Evolutionary conservation across 805 yeast genomes (phyloP).

Genomic region (Ogataea paraovalis): DNA sequence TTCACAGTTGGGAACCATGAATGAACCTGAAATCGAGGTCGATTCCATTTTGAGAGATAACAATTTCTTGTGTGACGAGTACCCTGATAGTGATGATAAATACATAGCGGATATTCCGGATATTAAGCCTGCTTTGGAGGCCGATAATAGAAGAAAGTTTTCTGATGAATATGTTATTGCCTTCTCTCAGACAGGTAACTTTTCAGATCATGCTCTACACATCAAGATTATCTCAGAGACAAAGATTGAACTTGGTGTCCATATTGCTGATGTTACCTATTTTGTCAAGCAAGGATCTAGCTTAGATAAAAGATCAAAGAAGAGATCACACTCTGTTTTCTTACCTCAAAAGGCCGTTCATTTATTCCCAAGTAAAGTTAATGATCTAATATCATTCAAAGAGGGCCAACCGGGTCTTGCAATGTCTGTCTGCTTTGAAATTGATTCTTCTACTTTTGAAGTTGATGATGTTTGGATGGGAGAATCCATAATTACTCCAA

Average conservation of each 20-base stretch:
- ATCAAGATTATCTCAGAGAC: conserved; percentile 59
- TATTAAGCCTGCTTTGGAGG: conserved; percentile 29
- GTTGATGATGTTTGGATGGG: conserved; percentile 73
- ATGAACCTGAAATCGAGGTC: conserved; percentile 72
- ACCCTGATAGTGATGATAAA: conserved; percentile 41
- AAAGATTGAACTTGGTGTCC: conserved; percentile 79
- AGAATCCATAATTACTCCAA: conserved; percentile 66
- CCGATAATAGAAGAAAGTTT: conserved; percentile 47
- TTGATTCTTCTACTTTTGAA: conserved; percentile 68
- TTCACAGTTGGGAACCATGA: conserved; percentile 78
- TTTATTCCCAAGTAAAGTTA: conserved; percentile 64
- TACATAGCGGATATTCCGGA: conserved; percentile 39
- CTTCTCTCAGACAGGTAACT: conserved; percentile 51
- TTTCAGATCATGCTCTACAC: conserved; percentile 78
- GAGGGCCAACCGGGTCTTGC: conserved; percentile 61
- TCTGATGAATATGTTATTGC: conserved; percentile 60
- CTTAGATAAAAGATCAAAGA: conserved; percentile 84
- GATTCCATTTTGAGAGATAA: conserved; percentile 87
- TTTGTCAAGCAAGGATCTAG: conserved; percentile 68
- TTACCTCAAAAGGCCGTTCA: conserved; percentile 72
- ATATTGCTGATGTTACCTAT: conserved; percentile 74
- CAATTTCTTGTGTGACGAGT: conserved; percentile 78
- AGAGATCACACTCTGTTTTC: conserved; percentile 84
- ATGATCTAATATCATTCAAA: conserved; percentile 55
- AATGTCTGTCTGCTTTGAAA: conserved; percentile 72